Evolutionary conservation across 805 yeast genomes (phyloP).

Genomic region (Sugiyamaella boreocaroliniensis): DNA sequence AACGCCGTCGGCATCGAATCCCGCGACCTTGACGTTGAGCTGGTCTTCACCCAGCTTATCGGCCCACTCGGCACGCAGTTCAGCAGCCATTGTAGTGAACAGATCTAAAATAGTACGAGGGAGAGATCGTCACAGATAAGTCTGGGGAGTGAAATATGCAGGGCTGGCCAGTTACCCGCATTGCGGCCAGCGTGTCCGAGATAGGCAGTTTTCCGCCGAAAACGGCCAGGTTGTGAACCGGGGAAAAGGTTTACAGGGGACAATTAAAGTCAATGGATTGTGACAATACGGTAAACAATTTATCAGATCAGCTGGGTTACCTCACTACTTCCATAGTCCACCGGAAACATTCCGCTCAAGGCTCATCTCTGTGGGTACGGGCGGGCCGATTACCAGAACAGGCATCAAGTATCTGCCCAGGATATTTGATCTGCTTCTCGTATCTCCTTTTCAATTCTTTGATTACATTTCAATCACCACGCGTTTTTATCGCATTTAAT

Average conservation of each 20-base stretch:
- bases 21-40: slow-evolving; percentile 27
- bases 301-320: too few species aligned
- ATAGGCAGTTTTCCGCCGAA: too few species aligned
- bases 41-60: slow-evolving; percentile 1
- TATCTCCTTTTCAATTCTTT: not conserved
- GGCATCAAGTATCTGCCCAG: not conserved
- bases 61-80: slow-evolving; percentile 4
- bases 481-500: not conserved
- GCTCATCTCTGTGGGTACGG: slow-evolving; percentile 1
- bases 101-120: too few species aligned
- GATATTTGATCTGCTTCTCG: not conserved
- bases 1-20: slow-evolving; percentile 32
- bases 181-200: too few species aligned
- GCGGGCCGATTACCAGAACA: not conserved
- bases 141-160: too few species aligned
- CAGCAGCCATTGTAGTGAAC: too few species aligned
- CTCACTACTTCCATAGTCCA: not conserved
- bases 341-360: not conserved
- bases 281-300: too few species aligned
- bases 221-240: too few species aligned
- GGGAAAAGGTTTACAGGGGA: too few species aligned
- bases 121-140: too few species aligned
- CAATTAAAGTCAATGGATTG: too few species aligned
- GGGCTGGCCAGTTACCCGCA: too few species aligned
- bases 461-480: not conserved